These are phyloP conservation scores for Vitis hybrid DNA, from an alignment of 177 flowering plant genomes.

Conservation along the genomic window DNA sequence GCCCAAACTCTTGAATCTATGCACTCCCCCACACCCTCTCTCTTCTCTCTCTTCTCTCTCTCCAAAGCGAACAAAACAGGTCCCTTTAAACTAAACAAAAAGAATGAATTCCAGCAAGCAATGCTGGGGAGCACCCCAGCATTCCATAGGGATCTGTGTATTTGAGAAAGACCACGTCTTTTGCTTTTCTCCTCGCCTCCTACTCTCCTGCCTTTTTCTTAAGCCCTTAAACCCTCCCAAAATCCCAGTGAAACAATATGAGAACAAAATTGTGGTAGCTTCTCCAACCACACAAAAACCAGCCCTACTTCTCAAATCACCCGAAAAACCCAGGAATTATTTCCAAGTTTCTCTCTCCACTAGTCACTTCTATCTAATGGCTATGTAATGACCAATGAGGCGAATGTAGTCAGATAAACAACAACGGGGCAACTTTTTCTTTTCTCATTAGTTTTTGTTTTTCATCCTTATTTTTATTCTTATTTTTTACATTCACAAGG, in stretches of 20 bases:
- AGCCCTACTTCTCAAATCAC: not conserved
- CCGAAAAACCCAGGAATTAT: slow-evolving; percentile 6
- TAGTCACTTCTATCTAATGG: slow-evolving; percentile 15
- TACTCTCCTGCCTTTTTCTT: slow-evolving; percentile 3
- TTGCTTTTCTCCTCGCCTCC: slow-evolving; percentile 7
- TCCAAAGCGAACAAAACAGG: slow-evolving; percentile 35
- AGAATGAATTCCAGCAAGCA: slow-evolving; percentile 51
- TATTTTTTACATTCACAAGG: slow-evolving; percentile 22
- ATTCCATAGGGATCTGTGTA: slow-evolving; percentile 91
- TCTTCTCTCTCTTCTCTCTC: slow-evolving; percentile 10
- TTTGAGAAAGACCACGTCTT: slow-evolving; percentile 47
- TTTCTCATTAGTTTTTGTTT: too few species aligned
- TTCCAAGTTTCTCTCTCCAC: not conserved
- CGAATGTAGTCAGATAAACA: slow-evolving; percentile 11
- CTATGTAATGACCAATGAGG: slow-evolving; percentile 16
- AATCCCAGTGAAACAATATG: slow-evolving; percentile 21
- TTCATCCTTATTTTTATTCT: not conserved
- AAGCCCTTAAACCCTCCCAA: slow-evolving; percentile 28
- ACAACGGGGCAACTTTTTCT: slow-evolving; percentile 1
- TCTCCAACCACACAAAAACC: not conserved
- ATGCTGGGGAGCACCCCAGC: slow-evolving; percentile 48
- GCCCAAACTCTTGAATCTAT: slow-evolving; percentile 25
- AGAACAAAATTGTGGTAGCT: slow-evolving; percentile 7
- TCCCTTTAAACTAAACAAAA: slow-evolving; percentile 71
- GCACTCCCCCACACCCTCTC: slow-evolving; percentile 11